These are phyloP conservation scores for Suillus bovinus DNA, from an alignment of 768 basidiomycete genomes.

Conservation along the genomic window DNA sequence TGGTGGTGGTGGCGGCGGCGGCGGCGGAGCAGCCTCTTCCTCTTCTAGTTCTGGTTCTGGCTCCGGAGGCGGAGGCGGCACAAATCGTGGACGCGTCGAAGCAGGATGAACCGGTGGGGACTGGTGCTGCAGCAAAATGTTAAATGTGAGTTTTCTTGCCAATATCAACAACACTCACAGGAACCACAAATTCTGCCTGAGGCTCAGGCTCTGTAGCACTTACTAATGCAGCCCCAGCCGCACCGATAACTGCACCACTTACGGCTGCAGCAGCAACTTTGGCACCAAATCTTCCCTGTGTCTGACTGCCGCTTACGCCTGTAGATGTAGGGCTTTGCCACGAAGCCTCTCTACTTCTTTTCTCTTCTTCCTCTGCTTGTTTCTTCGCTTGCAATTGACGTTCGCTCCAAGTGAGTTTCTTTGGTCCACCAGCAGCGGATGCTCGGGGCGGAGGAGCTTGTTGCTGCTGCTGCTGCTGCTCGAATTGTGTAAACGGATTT, in stretches of 20 bases:
- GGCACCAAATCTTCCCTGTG: slow-evolving; percentile 39
- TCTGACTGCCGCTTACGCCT: slow-evolving; percentile 37
- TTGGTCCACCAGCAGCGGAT: slow-evolving; percentile 38
- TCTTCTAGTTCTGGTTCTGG: slow-evolving; percentile 25
- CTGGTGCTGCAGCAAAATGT: slow-evolving; percentile 26
- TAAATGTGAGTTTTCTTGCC: background rate
- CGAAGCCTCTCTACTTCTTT: slow-evolving; percentile 57
- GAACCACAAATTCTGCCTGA: slow-evolving; percentile 28
- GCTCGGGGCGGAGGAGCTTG: slow-evolving; percentile 29
- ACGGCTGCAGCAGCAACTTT: slow-evolving; percentile 30
- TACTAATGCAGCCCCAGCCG: slow-evolving; percentile 26
- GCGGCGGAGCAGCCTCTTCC: slow-evolving; percentile 20
- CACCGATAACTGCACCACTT: slow-evolving; percentile 34
- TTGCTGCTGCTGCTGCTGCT: slow-evolving; percentile 43
- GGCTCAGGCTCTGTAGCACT: slow-evolving; percentile 27
- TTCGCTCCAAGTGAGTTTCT: slow-evolving; percentile 94
- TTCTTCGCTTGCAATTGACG: slow-evolving; percentile 90
- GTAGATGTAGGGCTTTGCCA: slow-evolving; percentile 41
- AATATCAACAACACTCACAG: slow-evolving; percentile 26
- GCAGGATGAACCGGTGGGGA: slow-evolving; percentile 26
- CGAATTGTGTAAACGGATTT: slow-evolving; percentile 74
- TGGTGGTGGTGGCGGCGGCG: slow-evolving; percentile 28
- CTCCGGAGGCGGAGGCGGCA: slow-evolving; percentile 17
- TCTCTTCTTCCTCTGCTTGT: slow-evolving; percentile 78
- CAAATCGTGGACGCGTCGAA: slow-evolving; percentile 20